Evolutionary conservation across 1,284 basidiomycete genomes (phyloP).

Genomic region (Apiotrichum gamsii): DNA sequence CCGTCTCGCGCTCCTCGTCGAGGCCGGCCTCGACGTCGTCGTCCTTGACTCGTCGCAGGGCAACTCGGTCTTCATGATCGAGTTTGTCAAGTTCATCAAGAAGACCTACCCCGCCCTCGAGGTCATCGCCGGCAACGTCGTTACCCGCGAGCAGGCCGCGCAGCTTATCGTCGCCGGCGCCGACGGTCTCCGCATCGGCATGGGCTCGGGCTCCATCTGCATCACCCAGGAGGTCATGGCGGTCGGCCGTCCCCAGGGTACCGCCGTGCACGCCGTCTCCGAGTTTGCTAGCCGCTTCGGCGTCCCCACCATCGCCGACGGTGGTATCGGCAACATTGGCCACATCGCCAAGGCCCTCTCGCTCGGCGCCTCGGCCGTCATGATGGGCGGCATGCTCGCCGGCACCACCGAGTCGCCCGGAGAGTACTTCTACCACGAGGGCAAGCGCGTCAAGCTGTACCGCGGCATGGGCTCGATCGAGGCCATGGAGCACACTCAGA

Average conservation of each 20-base stretch:
- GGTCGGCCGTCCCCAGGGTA: conserved; percentile 96
- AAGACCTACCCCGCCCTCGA: conserved; percentile 73
- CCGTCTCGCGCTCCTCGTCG: conserved; percentile 76
- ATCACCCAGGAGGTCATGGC: conserved; percentile 99
- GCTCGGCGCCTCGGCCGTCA: conserved; percentile 89
- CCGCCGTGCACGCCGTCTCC: conserved; percentile 88
- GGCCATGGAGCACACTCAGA: conserved; percentile 85
- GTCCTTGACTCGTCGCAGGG: conserved; percentile 95
- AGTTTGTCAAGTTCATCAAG: conserved; percentile 96
- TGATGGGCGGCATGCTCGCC: conserved; percentile 97
- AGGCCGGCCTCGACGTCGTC: conserved; percentile 93
- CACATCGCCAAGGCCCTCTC: conserved; percentile 96
- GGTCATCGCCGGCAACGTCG: conserved; percentile 95
- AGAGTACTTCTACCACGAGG: conserved; percentile 98
- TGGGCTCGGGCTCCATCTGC: conserved; percentile 98
- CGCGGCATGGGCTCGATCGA: conserved; percentile 97
- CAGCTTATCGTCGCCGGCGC: conserved; percentile 89
- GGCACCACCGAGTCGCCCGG: conserved; percentile 97
- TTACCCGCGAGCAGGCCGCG: conserved; percentile 95
- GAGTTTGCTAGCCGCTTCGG: conserved; percentile 87
- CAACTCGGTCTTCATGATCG: conserved; percentile 88
- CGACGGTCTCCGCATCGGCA: conserved; percentile 88
- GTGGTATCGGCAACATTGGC: conserved; percentile 90
- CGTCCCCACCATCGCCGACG: conserved; percentile 96
- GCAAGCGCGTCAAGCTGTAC: conserved; percentile 97